Base-by-base conservation (phyloP, 1,284 basidiomycete genomes). In the Moesziomyces sp. region DNA sequence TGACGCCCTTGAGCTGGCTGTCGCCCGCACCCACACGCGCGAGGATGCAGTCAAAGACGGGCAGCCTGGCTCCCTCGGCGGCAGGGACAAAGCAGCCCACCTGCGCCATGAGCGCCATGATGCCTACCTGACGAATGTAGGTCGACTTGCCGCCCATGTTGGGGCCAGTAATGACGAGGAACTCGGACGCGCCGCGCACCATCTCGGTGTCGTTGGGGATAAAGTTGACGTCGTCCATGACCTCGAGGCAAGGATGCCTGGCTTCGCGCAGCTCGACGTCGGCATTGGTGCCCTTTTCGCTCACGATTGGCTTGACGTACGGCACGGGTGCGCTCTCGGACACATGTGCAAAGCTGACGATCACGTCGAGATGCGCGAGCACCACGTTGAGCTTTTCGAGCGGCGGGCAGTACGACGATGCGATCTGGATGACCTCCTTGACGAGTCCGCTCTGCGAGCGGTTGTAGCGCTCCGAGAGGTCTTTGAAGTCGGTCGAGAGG, bases 1-100 rank as follows among this genome's bases (percentile, higher is more conserved):
- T 97, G 4, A 99, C 93, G 18, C 96, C 97, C 85, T 98, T 98
- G 46, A 98, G 87, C 84, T 98, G 95, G 84, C 92, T 95, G 83
- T 99, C 97, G 0, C 97, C 97, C 0, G 97, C 97, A 8, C 97
- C 97, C 1, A 99, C 96, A 76, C 97, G 89, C 58, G 96, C 97
- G 5, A 99, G 86, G 52, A 99, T 92, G 16, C 94, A 97, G 85
- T 99, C 97, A 75, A 98, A 99, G 51, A 99, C 90, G 0, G 96
- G 97, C 13, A 99, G 80, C 46, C 88, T 87, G 0, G 96, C 97
- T 19, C 80, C 83, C 74, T 91, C 62, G 3, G 75, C 75, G 0
- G 81, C 80, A 0, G 97, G 96, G 0, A 99, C 96, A 81, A 94
- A 99, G 80, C 92, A 95, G 16, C 97, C 96, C 0, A 91, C 89